Conservation (phyloP, 2,329 filamentous ascomycete genomes). For the Didymella exigua region DNA sequence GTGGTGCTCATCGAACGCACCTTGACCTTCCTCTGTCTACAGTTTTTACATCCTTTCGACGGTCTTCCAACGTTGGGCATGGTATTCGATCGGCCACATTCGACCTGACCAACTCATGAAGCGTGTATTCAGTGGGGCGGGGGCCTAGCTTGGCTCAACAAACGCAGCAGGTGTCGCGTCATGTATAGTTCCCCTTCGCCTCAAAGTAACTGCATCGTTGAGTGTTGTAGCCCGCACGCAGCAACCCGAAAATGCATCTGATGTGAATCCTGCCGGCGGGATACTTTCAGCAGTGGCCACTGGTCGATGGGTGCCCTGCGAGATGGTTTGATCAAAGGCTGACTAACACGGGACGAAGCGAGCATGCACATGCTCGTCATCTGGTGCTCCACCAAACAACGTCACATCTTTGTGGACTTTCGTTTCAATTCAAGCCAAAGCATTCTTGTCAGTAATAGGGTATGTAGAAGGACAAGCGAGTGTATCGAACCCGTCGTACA, state of each 20-base stretch:
- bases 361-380: neutral
- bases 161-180: neutral
- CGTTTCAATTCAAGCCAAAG: neutral
- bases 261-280: neutral
- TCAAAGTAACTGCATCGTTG: neutral
- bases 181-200: neutral
- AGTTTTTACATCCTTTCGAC: constrained; percentile 40
- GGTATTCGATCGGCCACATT: constrained; percentile 4
- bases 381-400: neutral
- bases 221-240: neutral
- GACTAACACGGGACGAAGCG: neutral
- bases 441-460: constrained; percentile 1
- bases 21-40: constrained; percentile 41
- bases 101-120: neutral
- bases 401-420: neutral
- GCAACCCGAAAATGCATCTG: neutral
- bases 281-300: neutral
- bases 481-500: neutral
- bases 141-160: constrained; percentile 4
- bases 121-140: neutral
- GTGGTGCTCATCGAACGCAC: constrained; percentile 12
- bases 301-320: neutral
- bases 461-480: constrained; percentile 1
- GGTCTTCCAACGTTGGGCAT: constrained; percentile 43
- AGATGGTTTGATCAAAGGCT: neutral